These are phyloP conservation scores for Plasmodium knowlesi DNA, from an alignment of 169 alveolate genomes.

Conservation along the genomic window DNA sequence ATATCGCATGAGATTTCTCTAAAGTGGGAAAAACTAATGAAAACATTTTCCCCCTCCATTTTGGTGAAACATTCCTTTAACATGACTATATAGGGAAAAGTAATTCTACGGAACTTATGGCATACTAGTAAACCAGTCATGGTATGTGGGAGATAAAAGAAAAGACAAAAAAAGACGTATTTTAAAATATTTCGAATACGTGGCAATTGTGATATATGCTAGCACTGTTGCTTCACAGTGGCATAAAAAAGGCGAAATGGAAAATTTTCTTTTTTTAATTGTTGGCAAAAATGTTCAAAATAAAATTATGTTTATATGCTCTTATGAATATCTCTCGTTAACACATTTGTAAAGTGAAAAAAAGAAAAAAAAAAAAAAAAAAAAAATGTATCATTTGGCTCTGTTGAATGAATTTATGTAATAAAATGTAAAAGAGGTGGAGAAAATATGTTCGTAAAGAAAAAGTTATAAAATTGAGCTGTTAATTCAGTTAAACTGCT, in stretches of 20 bases:
- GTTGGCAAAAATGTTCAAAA: not conserved
- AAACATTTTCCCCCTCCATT: not conserved
- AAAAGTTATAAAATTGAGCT: not conserved
- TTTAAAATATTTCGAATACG: not conserved
- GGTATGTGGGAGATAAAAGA: not conserved
- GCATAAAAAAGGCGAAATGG: not conserved
- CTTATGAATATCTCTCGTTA: not conserved
- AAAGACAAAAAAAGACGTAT: not conserved
- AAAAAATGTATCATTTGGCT: not conserved
- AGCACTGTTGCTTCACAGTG: not conserved
- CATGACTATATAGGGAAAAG: not conserved
- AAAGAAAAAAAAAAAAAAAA: too few relatives aligned
- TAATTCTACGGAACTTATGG: not conserved
- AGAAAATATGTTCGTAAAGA: not conserved
- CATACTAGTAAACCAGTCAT: not conserved
- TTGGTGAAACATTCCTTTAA: not conserved
- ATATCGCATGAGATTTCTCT: too few relatives aligned
- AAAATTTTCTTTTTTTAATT: too few relatives aligned
- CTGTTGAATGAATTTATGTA: not conserved
- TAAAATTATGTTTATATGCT: not conserved
- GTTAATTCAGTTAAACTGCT: not conserved
- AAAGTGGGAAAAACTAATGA: not conserved
- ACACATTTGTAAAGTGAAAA: not conserved
- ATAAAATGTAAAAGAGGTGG: not conserved
- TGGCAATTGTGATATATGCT: not conserved